phyloP scores from a whole-genome alignment of 192 early-diverging fungal species.

The Coemansia erecta region DNA sequence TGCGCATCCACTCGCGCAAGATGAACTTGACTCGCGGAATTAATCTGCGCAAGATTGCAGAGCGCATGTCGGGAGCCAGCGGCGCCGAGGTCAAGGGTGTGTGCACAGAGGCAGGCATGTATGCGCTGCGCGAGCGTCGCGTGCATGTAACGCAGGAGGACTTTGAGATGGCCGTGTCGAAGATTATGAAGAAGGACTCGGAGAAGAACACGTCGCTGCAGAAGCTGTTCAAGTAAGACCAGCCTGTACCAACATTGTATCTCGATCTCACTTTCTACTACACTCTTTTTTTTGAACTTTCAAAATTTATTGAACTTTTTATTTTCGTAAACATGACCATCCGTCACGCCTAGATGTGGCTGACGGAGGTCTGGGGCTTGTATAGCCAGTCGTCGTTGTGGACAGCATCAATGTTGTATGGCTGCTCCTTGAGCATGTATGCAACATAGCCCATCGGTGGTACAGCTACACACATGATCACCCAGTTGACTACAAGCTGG shows the following conservation, averaged over 20 bases:
- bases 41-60: conserved; percentile 86
- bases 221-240: conserved; percentile 94
- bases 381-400: conserved; percentile 2
- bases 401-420: conserved; percentile 12
- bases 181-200: conserved; percentile 99
- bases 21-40: conserved; percentile 92
- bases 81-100: conserved; percentile 89
- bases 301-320: conserved; percentile 5
- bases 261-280: neutral
- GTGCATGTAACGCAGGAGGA: conserved; percentile 99
- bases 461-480: conserved; percentile 35
- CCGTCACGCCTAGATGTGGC: neutral
- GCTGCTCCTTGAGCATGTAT: conserved; percentile 53
- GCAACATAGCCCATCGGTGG: conserved; percentile 46
- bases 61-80: conserved; percentile 81
- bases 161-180: conserved; percentile 99
- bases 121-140: conserved; percentile 88
- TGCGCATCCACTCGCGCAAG: conserved; percentile 88
- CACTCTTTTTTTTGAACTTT: neutral
- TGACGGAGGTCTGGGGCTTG: neutral
- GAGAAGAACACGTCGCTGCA: conserved; percentile 94
- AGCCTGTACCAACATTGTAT: neutral
- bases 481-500: conserved; percentile 49
- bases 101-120: conserved; percentile 89
- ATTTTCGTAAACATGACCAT: neutral